A percentile compares a stretch with the other conserved stretches of the same genome.
Evolutionary conservation across 2,329 filamentous ascomycete species (phyloP).

Genomic region (Aspergillus pseudotamarii): DNA sequence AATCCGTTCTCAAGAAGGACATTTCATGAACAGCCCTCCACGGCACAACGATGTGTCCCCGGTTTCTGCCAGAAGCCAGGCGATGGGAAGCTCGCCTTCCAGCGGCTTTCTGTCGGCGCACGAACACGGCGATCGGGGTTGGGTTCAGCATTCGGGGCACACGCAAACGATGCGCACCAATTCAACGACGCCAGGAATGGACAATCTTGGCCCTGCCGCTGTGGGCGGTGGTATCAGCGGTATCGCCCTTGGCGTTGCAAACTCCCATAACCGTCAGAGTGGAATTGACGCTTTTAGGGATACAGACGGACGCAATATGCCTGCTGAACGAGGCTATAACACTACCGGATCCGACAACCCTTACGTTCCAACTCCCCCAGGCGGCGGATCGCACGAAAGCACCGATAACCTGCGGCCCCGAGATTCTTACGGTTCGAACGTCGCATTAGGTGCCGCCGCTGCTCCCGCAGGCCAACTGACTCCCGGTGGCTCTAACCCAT

Average conservation of each 20-base stretch:
- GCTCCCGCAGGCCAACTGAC: constrained; percentile 37
- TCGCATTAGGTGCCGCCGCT: constrained; percentile 37
- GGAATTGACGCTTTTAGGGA: constrained; percentile 64
- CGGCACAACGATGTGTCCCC: constrained; percentile 18
- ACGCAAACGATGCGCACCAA: constrained; percentile 36
- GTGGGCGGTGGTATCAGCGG: constrained; percentile 67
- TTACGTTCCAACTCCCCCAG: constrained; percentile 34
- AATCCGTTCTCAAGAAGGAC: constrained; percentile 2
- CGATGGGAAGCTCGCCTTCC: constrained; percentile 3
- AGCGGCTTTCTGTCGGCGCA: constrained; percentile 17
- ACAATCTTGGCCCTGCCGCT: constrained; percentile 67
- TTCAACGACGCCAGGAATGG: constrained; percentile 61
- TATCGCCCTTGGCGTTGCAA: constrained; percentile 67
- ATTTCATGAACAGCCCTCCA: constrained; percentile 4
- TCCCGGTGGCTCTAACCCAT: constrained; percentile 39
- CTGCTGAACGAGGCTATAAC: constrained; percentile 39
- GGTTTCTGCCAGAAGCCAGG: constrained; percentile 11
- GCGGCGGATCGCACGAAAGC: constrained; percentile 18
- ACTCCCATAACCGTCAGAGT: constrained; percentile 65
- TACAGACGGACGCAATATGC: constrained; percentile 31
- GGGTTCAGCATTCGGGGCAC: constrained; percentile 22
- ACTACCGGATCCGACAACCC: constrained; percentile 41
- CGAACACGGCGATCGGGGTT: constrained; percentile 14
- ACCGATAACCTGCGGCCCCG: constrained; percentile 36
- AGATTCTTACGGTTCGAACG: constrained; percentile 43